These are phyloP conservation scores for Sarcomyxa edulis DNA, from an alignment of 768 basidiomycete genomes.

Conservation along the genomic window DNA sequence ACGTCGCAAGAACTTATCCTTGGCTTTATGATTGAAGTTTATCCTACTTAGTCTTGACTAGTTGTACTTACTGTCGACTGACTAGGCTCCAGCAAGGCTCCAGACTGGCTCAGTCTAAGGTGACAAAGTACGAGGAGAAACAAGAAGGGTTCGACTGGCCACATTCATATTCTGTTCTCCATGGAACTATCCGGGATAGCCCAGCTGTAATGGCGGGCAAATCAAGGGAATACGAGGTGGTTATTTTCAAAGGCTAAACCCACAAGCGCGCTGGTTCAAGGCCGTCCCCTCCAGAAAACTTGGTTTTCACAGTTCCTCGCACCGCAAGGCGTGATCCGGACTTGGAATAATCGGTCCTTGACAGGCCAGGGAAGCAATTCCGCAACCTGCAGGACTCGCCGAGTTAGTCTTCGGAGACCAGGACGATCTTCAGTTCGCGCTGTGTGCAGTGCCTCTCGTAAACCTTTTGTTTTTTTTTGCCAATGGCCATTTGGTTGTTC, in stretches of 20 bases:
- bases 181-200: no score
- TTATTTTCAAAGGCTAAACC: conserved; percentile 52
- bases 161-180: no score
- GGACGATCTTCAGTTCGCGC: conserved; percentile 83
- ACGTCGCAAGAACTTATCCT: no score
- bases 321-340: conserved; percentile 54
- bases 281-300: conserved; percentile 93
- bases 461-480: conserved; percentile 50
- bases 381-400: conserved; percentile 82
- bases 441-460: conserved; percentile 68
- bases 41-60: no score
- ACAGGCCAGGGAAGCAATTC: conserved; percentile 91
- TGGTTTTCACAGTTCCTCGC: conserved; percentile 71
- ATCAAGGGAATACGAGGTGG: conserved; percentile 75
- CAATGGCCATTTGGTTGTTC: no score
- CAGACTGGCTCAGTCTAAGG: no score
- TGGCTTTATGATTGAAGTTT: no score
- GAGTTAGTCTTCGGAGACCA: conserved; percentile 92
- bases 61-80: no score
- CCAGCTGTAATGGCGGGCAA: conserved; percentile 83
- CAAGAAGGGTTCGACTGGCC: no score
- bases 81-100: no score
- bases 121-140: no score
- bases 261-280: conserved; percentile 90
- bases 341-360: conserved; percentile 84